Conservation (phyloP, 805 yeast species). For the Myxozyma udenii region DNA sequence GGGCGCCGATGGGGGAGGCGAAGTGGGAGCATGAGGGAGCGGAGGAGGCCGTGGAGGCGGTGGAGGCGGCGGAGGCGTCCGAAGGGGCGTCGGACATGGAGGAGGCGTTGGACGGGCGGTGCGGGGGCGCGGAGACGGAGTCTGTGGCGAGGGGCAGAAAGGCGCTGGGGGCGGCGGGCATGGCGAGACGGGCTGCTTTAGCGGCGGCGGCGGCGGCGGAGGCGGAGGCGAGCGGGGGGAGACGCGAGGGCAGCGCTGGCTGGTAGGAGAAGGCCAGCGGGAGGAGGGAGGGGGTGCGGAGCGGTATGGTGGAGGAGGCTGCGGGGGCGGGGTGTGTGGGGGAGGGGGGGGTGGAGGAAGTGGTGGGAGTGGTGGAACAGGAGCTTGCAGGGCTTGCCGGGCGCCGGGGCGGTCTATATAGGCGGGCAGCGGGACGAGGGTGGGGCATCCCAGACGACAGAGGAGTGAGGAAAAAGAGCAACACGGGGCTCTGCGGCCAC, state of each 20-base stretch:
- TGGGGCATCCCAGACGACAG: neutral
- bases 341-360: neutral
- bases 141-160: neutral
- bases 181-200: neutral
- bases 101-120: neutral
- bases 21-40: no score
- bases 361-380: neutral
- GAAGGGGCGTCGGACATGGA: conserved; percentile 2
- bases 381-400: conserved; percentile 1
- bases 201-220: neutral
- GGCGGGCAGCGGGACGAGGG: neutral
- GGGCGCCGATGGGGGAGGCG: conserved; percentile 6
- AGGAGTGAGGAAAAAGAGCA: no score
- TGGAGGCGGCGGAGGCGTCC: neutral
- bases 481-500: no score
- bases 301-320: neutral
- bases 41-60: conserved; percentile 1
- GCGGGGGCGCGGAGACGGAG: neutral
- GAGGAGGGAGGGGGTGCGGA: neutral
- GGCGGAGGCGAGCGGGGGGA: neutral
- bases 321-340: neutral
- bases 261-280: neutral
- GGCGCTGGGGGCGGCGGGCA: neutral
- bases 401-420: neutral
- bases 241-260: neutral